Evolutionary conservation across 371 early-diverging fungal species (phyloP), one percentile per base, ranked within the genome.

Genomic region (Mucor mucedo): DNA sequence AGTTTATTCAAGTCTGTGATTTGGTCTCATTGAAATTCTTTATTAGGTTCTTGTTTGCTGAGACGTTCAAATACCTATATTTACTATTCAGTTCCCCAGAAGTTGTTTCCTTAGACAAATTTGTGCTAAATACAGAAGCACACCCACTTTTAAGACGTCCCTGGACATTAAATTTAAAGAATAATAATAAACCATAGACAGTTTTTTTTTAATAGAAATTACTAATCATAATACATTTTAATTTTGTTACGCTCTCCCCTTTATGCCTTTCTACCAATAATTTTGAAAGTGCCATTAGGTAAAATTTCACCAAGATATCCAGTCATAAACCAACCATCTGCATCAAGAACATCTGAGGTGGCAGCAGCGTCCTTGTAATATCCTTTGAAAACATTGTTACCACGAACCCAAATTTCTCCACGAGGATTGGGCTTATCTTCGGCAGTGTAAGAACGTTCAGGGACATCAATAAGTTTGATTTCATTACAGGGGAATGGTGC

Each of bases 1-100:
- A 5, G 44, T 14, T 44, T 44, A 44, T 44, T 44, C 16, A 0
- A 4, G 13, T 44, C 21, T 21, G 21, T 21, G 21, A 21, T 21
- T 21, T 21, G 21, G 21, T 21, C 1, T 21, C 16, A 44, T n/a
- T 44, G 44, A 44, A 10, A 44, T 2, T 2, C 1, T 44, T 44
- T 44, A 44, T 44, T 47, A 47, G 47, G 5, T 94, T 94, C 73
- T 91, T 96, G 68, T 65, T 93, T 63, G 93, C 91, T 0, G 94
- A 95, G 65, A 94, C 94, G 0, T 84, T 95, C 52, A 95, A 95
- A 73, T 95, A 95, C 68, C 75, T 95, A 28, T 95, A 92, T 73
- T 73, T 94, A 54, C 73, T 94, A 29, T 95, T 95, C 61, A 80
- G 84, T 53, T 80, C 86, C 11, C 68, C 75, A 30, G 79, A 80